phyloP scores from a whole-genome alignment of 2,329 filamentous ascomycete genomes.

The Didymella keratinophila region DNA sequence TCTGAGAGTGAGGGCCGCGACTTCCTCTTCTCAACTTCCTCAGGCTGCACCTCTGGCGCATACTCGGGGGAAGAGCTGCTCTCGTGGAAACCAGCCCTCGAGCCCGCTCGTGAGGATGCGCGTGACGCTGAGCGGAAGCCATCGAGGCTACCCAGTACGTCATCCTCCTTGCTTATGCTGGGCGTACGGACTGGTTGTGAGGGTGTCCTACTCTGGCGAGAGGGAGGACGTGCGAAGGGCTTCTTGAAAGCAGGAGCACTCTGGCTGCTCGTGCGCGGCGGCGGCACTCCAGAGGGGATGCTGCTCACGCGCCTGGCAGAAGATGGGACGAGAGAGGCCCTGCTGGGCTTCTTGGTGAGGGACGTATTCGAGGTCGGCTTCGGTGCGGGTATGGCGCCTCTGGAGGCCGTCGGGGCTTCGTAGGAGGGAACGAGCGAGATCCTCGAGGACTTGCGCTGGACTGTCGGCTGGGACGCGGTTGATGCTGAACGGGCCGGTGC shows the following conservation, averaged over 20 bases:
- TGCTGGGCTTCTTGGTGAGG: slow-evolving; percentile 19
- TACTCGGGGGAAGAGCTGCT: slow-evolving; percentile 30
- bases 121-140: slow-evolving; percentile 55
- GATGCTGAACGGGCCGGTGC: slow-evolving; percentile 3
- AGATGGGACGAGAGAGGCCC: slow-evolving; percentile 35
- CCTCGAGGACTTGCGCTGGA: slow-evolving; percentile 46
- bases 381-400: slow-evolving; percentile 15
- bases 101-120: slow-evolving; percentile 50
- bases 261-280: slow-evolving; percentile 25
- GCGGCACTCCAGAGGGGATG: slow-evolving; percentile 30
- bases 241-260: slow-evolving; percentile 48
- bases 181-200: slow-evolving; percentile 25
- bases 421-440: slow-evolving; percentile 39
- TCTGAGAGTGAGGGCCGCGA: slow-evolving; percentile 73
- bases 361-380: slow-evolving; percentile 20
- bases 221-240: slow-evolving; percentile 47
- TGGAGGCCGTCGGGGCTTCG: slow-evolving; percentile 31
- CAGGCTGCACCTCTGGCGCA: slow-evolving; percentile 27
- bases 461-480: slow-evolving; percentile 21
- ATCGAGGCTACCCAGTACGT: slow-evolving; percentile 54
- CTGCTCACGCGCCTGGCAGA: slow-evolving; percentile 34
- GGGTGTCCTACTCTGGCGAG: slow-evolving; percentile 39
- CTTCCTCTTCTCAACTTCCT: slow-evolving; percentile 44
- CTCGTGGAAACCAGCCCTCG: slow-evolving; percentile 44
- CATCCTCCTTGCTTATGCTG: slow-evolving; percentile 39